Evolutionary conservation across 2,329 filamentous ascomycete genomes (phyloP), one percentile per base, ranked within the genome.

Genomic region (Metarhizium robertsii): DNA sequence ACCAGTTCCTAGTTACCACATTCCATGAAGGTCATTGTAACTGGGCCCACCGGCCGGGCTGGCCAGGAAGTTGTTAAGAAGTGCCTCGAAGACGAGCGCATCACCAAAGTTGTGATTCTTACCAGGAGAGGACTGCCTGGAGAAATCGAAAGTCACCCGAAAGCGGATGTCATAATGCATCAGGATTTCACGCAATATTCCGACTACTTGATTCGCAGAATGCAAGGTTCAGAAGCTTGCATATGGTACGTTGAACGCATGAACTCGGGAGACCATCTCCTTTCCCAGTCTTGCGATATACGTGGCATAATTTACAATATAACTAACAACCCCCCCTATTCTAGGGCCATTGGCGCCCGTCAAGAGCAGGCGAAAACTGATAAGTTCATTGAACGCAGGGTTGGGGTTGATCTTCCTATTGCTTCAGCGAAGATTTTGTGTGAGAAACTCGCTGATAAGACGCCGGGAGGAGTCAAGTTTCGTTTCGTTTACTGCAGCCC

Each of bases 401-500:
- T 88, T 55, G 84, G 81, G 7, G 71, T 81, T 53, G 77, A 82
- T 57, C 85, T 83, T 63, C 75, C 85, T 1, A 63, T 87, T 8
- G 76, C 77, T 1, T 83, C 83, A 1, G 85, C 84, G 0, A 76
- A 75, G 55, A 78, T 80, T 8, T 83, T 88, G 58, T 57, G 64
- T 50, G 54, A 63, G 2, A 60, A 60, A 46, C 65, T 75, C 25
- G 64, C 66, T 7, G 59, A 65, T 5, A 62, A 65, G 50, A 59
- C 67, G 2, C 64, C 68, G 3, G 55, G 59, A 3, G 66, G 62
- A 14, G 65, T 63, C 29, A 69, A 65, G 53, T 75, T 77, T 60
- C 71, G 68, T 53, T 76, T 76, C 59, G 61, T 76, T 48, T 73
- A 73, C 53, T 73, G 71, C 66, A 75, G 73, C 64, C 68, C 67